Evolutionary conservation across 306 rosid genomes (phyloP), one percentile per base, ranked within the genome.

Genomic region (Lablab purpureus): DNA sequence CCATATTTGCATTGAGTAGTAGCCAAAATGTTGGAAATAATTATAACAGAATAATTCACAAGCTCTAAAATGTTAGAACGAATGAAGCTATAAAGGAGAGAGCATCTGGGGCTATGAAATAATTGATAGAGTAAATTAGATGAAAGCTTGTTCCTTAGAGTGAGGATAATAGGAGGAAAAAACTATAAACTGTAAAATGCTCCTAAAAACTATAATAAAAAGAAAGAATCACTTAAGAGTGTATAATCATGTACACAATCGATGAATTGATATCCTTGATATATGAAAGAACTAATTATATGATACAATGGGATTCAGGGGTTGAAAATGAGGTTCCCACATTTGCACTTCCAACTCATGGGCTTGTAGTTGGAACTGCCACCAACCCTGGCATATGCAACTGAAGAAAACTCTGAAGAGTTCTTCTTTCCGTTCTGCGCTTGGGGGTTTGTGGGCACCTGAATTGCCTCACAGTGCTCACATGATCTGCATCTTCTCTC

Each of bases 341-440:
- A 95, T 87, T 91, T 95, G 90, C 99, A 95, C 49, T 95, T 95
- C 98, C 99, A 92, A 76, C 97, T 92, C 90, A 95, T 88, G 56
- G 99, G 98, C 73, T 92, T 91, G 96, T 95, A 95, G 80, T 95
- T 91, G 7, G 99, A 79, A 82, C 46, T 67, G 23, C 85, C 89
- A 47, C 87, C 87, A 11, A 93, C 89, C 59, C 88, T 86, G 18
- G 87, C 89, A 82, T 89, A 89, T 51, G 86, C 87, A 68, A 78
- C 21, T 62, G 79, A 67, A 56, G 86, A 80, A 59, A 81, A 46
- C 32, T 73, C 21, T 10, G 94, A 76, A 49, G 90, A 80, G 34
- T 70, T 85, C 30, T 32, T 85, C 76, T 64, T 84, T 10, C 76
- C 73, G 10, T 84, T 76, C 65, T 82, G 83, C 2, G 32, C 68